A percentile compares a stretch with the other conserved stretches of the same genome.
phyloP scores from a whole-genome alignment of 2,329 filamentous ascomycete species.

The Xylaria sp. region DNA sequence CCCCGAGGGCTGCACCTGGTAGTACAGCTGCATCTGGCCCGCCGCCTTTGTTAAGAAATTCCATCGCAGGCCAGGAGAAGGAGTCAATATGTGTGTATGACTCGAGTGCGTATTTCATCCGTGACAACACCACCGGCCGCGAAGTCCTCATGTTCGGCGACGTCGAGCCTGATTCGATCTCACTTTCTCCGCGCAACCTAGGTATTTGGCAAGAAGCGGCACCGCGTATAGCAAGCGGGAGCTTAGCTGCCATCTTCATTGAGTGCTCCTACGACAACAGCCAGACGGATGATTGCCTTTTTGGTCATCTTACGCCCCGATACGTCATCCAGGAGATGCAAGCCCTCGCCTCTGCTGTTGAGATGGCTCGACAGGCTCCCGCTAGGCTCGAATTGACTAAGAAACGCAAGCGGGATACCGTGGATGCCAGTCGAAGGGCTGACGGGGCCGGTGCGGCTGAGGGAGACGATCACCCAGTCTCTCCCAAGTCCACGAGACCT shows the following conservation, averaged over 20 bases:
- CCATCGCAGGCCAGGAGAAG: conserved; percentile 50
- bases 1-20: conserved; percentile 42
- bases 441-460: conserved; percentile 35
- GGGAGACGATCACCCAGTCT: conserved; percentile 60
- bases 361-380: conserved; percentile 58
- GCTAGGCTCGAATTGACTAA: conserved; percentile 61
- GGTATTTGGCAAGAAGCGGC: conserved; percentile 90
- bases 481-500: conserved; percentile 60
- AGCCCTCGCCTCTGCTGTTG: conserved; percentile 76
- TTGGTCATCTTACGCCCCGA: conserved; percentile 87
- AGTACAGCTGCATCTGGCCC: conserved; percentile 45
- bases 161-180: conserved; percentile 90
- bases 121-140: conserved; percentile 73
- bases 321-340: conserved; percentile 84
- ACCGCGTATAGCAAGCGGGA: conserved; percentile 79
- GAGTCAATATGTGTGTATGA: conserved; percentile 78
- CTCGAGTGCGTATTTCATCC: conserved; percentile 93
- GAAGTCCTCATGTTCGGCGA: conserved; percentile 97
- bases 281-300: conserved; percentile 80
- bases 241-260: conserved; percentile 86
- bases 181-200: conserved; percentile 82
- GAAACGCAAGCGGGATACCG: conserved; percentile 73
- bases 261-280: conserved; percentile 94
- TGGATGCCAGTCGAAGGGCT: conserved; percentile 42
- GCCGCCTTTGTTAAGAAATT: conserved; percentile 43